Evolutionary conservation across 257 asterid genomes (phyloP).

Genomic region (Eustoma russellianum): DNA sequence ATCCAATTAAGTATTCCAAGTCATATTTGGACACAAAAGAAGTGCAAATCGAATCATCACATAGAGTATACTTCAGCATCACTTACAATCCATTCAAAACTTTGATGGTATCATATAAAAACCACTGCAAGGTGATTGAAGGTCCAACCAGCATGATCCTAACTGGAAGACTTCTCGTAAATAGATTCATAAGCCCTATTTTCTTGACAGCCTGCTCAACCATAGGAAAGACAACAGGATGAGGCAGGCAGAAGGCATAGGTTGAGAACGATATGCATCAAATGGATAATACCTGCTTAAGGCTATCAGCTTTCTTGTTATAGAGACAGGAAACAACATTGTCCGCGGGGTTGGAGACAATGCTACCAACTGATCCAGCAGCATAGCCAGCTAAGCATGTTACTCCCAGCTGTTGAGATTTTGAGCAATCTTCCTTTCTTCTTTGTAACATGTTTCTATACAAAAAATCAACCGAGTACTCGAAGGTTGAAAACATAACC

Average conservation of each 20-base stretch:
- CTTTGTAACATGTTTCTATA: constrained; percentile 25
- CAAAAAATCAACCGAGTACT: constrained; percentile 30
- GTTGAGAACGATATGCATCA: too few relatives aligned
- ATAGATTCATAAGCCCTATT: constrained; percentile 28
- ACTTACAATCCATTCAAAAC: constrained; percentile 40
- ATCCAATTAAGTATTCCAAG: too few relatives aligned
- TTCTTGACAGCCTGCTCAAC: constrained; percentile 28
- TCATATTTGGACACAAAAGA: too few relatives aligned
- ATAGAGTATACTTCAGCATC: background rate
- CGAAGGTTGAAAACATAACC: constrained; percentile 45
- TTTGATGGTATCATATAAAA: constrained; percentile 33
- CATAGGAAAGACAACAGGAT: background rate
- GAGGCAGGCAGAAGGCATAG: too few relatives aligned
- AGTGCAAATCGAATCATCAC: background rate
- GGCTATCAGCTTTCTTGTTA: constrained; percentile 22
- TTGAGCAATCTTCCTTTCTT: constrained; percentile 34
- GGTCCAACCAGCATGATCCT: constrained; percentile 42
- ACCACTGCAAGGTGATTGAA: constrained; percentile 38
- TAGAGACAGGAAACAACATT: constrained; percentile 30
- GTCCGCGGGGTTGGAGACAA: constrained; percentile 39
- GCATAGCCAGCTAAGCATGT: constrained; percentile 45
- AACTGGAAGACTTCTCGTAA: constrained; percentile 40
- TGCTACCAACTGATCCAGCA: constrained; percentile 37
- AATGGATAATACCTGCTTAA: constrained; percentile 20
- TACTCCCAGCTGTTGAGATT: constrained; percentile 34